These are phyloP conservation scores for Dothidotthia symphoricarpi DNA, from an alignment of 2,329 filamentous ascomycete species.

Conservation along the genomic window DNA sequence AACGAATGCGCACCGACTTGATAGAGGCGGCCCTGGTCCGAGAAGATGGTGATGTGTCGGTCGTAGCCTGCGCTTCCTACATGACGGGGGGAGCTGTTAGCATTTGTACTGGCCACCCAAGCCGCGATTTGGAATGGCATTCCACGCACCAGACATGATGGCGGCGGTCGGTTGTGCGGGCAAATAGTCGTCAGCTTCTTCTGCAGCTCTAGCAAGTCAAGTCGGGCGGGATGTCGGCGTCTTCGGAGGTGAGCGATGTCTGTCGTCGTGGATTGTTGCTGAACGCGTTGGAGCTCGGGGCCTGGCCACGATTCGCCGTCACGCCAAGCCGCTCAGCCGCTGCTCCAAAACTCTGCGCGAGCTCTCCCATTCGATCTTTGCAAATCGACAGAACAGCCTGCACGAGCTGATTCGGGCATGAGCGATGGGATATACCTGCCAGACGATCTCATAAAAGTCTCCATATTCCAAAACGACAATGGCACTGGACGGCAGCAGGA, in stretches of 20 bases:
- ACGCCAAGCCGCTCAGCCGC: slow-evolving; percentile 9
- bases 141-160: slow-evolving; percentile 45
- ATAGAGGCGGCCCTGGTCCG: slow-evolving; percentile 95
- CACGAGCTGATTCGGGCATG: slow-evolving; percentile 39
- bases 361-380: slow-evolving; percentile 37
- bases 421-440: slow-evolving; percentile 27
- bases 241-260: slow-evolving; percentile 29
- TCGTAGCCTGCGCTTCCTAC: slow-evolving; percentile 69
- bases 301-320: no score
- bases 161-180: slow-evolving; percentile 27
- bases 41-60: slow-evolving; percentile 99
- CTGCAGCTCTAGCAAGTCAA: slow-evolving; percentile 22
- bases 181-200: slow-evolving; percentile 30
- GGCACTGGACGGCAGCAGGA: slow-evolving; percentile 20
- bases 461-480: slow-evolving; percentile 34
- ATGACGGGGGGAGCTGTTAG: slow-evolving; percentile 30
- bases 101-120: slow-evolving; percentile 16
- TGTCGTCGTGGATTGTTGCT: slow-evolving; percentile 21
- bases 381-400: slow-evolving; percentile 19
- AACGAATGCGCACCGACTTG: slow-evolving; percentile 80
- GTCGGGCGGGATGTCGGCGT: slow-evolving; percentile 21
- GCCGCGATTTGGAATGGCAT: slow-evolving; percentile 14
- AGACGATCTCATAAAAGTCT: slow-evolving; percentile 17
- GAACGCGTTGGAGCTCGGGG: slow-evolving; percentile 28
- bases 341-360: slow-evolving; percentile 36